phyloP scores from a whole-genome alignment of 1,284 basidiomycete species.

The Cutaneotrichosporon sp. region DNA sequence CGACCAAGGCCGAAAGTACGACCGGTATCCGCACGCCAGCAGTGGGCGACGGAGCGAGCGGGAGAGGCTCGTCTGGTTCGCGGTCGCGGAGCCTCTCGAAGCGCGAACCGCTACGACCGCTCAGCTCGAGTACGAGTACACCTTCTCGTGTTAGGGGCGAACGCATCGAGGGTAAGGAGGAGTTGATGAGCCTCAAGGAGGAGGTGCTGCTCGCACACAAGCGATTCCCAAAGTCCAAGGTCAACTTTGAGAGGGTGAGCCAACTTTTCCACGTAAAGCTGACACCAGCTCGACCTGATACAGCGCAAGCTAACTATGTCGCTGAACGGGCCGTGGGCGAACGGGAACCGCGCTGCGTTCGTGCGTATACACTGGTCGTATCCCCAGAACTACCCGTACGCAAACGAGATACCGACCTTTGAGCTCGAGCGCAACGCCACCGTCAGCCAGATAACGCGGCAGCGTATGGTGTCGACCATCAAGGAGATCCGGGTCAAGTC shows the following conservation, averaged over 20 bases:
- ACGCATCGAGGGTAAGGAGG: slow-evolving; percentile 15
- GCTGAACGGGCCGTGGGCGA: slow-evolving; percentile 87
- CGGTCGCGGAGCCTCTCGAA: slow-evolving; percentile 13
- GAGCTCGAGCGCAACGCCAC: slow-evolving; percentile 80
- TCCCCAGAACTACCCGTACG: slow-evolving; percentile 75
- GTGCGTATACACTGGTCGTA: slow-evolving; percentile 89
- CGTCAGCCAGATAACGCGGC: slow-evolving; percentile 70
- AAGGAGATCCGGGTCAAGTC: slow-evolving; percentile 67
- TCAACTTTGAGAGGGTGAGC: slow-evolving; percentile 78
- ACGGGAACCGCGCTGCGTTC: slow-evolving; percentile 58
- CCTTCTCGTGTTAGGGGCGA: slow-evolving; percentile 6
- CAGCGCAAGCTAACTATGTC: slow-evolving; percentile 81
- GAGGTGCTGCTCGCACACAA: slow-evolving; percentile 79
- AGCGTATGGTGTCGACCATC: slow-evolving; percentile 71
- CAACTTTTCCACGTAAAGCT: background rate
- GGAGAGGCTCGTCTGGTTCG: slow-evolving; percentile 12
- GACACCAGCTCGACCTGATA: slow-evolving; percentile 68
- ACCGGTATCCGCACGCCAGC: slow-evolving; percentile 15
- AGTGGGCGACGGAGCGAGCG: slow-evolving; percentile 35
- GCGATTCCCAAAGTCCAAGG: slow-evolving; percentile 66
- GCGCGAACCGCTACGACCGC: background rate
- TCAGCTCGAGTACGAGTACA: slow-evolving; percentile 1
- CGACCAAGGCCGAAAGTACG: slow-evolving; percentile 6
- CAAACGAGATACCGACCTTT: slow-evolving; percentile 67
- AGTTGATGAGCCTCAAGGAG: slow-evolving; percentile 67